A percentile compares a stretch with the other conserved stretches of the same genome.
These are phyloP conservation scores for Hamamelis virginiana DNA, from an alignment of 164 flowering plant species.

Conservation along the genomic window DNA sequence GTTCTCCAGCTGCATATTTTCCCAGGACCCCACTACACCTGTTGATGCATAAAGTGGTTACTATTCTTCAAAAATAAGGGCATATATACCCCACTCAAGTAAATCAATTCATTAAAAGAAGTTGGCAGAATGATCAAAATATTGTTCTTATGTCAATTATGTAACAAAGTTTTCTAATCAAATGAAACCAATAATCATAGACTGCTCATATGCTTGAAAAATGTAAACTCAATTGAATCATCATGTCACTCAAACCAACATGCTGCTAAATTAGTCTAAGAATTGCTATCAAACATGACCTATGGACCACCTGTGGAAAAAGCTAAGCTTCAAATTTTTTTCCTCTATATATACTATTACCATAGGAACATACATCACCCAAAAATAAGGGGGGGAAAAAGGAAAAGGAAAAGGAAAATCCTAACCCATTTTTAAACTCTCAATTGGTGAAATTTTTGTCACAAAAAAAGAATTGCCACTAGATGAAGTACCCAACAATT, in stretches of 20 bases:
- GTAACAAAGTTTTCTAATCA: not conserved
- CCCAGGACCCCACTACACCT: conserved; percentile 99
- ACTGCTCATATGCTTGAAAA: not conserved
- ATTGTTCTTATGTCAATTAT: not conserved
- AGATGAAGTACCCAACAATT: too few relatives aligned
- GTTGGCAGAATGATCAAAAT: not conserved
- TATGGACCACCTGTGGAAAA: too few relatives aligned
- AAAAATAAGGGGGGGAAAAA: too few relatives aligned
- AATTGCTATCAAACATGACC: too few relatives aligned
- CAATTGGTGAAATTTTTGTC: too few relatives aligned
- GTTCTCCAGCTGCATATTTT: conserved; percentile 91
- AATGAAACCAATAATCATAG: not conserved
- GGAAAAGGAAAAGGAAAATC: too few relatives aligned
- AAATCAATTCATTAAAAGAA: not conserved
- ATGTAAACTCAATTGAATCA: not conserved
- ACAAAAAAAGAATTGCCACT: too few relatives aligned
- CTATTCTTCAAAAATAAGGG: conserved; percentile 9
- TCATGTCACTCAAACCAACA: not conserved
- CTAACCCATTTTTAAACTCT: too few relatives aligned
- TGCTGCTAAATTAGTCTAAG: not conserved
- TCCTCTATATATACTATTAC: too few relatives aligned
- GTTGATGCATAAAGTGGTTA: conserved; percentile 12
- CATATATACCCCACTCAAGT: not conserved
- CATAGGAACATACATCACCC: too few relatives aligned
- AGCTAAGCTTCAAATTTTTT: too few relatives aligned